Conservation (phyloP, 2,329 filamentous ascomycete species). For the Raffaelea ambrosiae region DNA sequence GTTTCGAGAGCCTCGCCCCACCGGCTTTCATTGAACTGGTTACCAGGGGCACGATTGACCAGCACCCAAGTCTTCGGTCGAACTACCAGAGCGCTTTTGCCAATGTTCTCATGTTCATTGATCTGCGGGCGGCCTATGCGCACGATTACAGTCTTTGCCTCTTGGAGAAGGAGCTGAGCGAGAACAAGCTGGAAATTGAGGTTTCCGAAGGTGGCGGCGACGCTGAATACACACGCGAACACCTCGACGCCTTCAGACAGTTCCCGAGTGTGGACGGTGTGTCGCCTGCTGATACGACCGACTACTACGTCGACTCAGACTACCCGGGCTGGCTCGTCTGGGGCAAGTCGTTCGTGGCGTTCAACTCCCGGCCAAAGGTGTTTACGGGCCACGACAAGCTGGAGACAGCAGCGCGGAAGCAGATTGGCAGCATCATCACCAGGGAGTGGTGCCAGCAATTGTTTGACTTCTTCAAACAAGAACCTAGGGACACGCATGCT, state of each 20-base stretch:
- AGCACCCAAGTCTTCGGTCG: constrained; percentile 75
- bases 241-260: constrained; percentile 68
- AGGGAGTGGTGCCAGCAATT: constrained; percentile 79
- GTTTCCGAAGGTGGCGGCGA: constrained; percentile 59
- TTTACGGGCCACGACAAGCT: constrained; percentile 71
- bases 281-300: constrained; percentile 48
- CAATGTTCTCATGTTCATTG: constrained; percentile 71
- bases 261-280: not conserved
- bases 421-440: constrained; percentile 73
- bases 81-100: constrained; percentile 76
- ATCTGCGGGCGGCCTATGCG: constrained; percentile 75
- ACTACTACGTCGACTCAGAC: constrained; percentile 87
- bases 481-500: constrained; percentile 13
- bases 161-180: constrained; percentile 66
- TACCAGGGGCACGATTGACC: constrained; percentile 74
- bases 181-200: constrained; percentile 65
- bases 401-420: constrained; percentile 63
- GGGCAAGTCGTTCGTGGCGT: constrained; percentile 79
- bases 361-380: constrained; percentile 59
- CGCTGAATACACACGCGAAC: constrained; percentile 67
- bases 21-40: constrained; percentile 76
- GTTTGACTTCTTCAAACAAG: constrained; percentile 61
- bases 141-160: constrained; percentile 87
- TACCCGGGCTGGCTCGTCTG: constrained; percentile 95
- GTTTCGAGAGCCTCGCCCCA: constrained; percentile 83